Conservation (phyloP, 495 filamentous ascomycete genomes). For the Daldinia vernicosa region DNA sequence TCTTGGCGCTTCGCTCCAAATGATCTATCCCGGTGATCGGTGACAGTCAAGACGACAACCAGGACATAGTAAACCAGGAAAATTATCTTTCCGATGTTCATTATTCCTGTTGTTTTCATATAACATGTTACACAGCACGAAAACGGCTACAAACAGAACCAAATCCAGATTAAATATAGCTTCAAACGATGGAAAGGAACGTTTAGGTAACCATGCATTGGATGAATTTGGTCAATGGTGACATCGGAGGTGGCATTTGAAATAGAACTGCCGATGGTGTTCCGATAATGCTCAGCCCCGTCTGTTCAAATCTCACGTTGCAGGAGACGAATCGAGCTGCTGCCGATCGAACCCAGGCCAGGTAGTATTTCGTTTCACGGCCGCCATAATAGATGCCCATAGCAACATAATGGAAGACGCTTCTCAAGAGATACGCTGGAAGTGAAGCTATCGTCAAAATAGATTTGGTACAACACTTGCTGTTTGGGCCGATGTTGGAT, state of each 20-base stretch:
- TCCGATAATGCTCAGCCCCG: slow-evolving; percentile 41
- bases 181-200: slow-evolving; percentile 32
- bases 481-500: slow-evolving; percentile 16
- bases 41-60: background rate
- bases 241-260: slow-evolving; percentile 32
- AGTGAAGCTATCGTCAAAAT: slow-evolving; percentile 35
- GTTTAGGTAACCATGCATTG: slow-evolving; percentile 30
- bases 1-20: slow-evolving; percentile 27
- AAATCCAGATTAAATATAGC: slow-evolving; percentile 30
- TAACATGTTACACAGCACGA: slow-evolving; percentile 32
- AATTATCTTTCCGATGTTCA: background rate
- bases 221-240: slow-evolving; percentile 34
- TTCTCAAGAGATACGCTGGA: background rate
- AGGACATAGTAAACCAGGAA: background rate
- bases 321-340: slow-evolving; percentile 25
- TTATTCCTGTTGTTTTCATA: slow-evolving; percentile 25
- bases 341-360: slow-evolving; percentile 13
- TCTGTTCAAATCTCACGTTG: slow-evolving; percentile 35
- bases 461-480: slow-evolving; percentile 7
- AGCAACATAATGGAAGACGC: background rate
- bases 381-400: slow-evolving; percentile 10
- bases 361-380: slow-evolving; percentile 21
- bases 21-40: slow-evolving; percentile 24
- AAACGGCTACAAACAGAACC: slow-evolving; percentile 31
- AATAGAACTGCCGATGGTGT: slow-evolving; percentile 35